Evolutionary conservation across 2,329 filamentous ascomycete genomes (phyloP).

Genomic region (Phyllosticta citriasiana): DNA sequence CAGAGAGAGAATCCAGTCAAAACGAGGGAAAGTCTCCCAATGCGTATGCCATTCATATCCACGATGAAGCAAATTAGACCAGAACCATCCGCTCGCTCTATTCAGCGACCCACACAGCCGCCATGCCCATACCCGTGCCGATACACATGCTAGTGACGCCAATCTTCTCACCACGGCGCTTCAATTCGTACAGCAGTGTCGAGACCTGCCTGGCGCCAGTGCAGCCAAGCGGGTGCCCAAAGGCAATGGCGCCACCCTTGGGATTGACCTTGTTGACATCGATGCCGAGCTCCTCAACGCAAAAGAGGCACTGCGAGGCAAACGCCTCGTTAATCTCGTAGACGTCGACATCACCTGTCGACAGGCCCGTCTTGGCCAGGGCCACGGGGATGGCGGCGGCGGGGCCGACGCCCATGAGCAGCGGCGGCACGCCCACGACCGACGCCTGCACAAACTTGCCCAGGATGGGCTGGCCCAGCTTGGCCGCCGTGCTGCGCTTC

Average conservation of each 20-base stretch:
- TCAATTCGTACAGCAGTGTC: conserved; percentile 82
- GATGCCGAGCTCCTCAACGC: conserved; percentile 75
- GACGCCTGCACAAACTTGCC: conserved; percentile 86
- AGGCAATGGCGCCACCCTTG: conserved; percentile 92
- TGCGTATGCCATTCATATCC: too few species aligned
- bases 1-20: too few species aligned
- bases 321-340: conserved; percentile 99
- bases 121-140: conserved; percentile 97
- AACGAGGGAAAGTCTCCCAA: too few species aligned
- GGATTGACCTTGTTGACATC: conserved; percentile 86
- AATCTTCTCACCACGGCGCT: conserved; percentile 71
- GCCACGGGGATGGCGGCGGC: conserved; percentile 94
- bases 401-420: conserved; percentile 93
- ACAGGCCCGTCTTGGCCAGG: conserved; percentile 75
- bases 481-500: conserved; percentile 84
- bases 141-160: conserved; percentile 95
- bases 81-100: conserved; percentile 34
- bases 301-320: conserved; percentile 90
- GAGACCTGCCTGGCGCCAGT: conserved; percentile 90
- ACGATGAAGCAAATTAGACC: background rate
- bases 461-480: conserved; percentile 76
- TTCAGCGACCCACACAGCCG: conserved; percentile 90
- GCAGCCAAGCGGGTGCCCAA: conserved; percentile 89
- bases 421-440: conserved; percentile 78
- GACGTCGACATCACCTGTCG: conserved; percentile 80